Evolutionary conservation across 2,329 filamentous ascomycete genomes (phyloP), one percentile per base, ranked within the genome.

Genomic region (Stachybotrys elegans): DNA sequence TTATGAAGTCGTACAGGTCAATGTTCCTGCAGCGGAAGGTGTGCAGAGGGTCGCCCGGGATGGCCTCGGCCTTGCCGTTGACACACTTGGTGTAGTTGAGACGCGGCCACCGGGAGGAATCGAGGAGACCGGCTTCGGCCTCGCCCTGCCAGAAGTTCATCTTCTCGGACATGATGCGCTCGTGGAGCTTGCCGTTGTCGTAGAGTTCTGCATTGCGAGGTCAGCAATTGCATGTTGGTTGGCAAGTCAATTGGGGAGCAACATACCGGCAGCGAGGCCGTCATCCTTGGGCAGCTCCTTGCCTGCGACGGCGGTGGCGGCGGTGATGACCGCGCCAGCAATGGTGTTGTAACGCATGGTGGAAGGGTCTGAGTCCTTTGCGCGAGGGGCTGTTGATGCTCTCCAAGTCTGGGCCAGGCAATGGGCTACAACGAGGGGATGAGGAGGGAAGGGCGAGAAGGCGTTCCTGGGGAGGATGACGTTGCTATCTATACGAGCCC

Each of bases 1-100:
- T 71, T 36, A 76, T 59, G 60, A 81, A 81, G 51, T 76, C 72
- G 53, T 78, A 73, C 4, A 79, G 66, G 50, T 81, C 45, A 46
- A 44, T 67, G 45, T 72, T 72, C 43, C 61, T 67, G 57, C 72
- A 76, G 22, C 55, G 57, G 56, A 75, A 76, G 3, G 71, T 75
- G 55, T 75, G 69, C 43, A 65, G 60, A 16, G 63, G 56, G 43
- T 76, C 68, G 3, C 70, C 72, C 7, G 65, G 61, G 22, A 72
- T 61, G 37, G 70, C 71, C 31, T 62, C 62, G 4, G 69, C 73
- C 11, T 65, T 52, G 4, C 73, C 73, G 19, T 70, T 57, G 7
- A 62, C 56, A 49, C 73, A 76, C 22, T 51, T 48, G 13, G 38
- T 40, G 23, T 40, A 40, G 38, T 40, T 40, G 22, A 40, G 38